Percentiles rank a stretch among this genome's conserved stretches.
phyloP scores from a whole-genome alignment of 1,284 basidiomycete species.

The Cryptococcus sp. region DNA sequence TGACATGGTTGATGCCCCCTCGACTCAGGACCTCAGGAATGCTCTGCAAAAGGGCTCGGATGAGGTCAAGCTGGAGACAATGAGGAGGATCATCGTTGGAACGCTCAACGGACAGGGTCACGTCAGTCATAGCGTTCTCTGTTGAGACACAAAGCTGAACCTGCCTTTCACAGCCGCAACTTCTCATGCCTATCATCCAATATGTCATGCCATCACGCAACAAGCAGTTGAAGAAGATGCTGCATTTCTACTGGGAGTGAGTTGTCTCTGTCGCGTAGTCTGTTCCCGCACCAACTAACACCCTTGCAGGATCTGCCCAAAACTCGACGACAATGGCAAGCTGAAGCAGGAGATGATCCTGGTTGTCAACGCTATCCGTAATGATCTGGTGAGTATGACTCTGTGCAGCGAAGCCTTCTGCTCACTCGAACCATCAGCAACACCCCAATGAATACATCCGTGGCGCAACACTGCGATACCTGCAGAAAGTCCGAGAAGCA shows the following conservation, averaged over 20 bases:
- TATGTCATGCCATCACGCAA: slow-evolving; percentile 92
- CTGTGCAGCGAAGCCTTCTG: not conserved
- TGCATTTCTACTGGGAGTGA: slow-evolving; percentile 98
- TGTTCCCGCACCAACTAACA: not conserved
- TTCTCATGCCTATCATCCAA: slow-evolving; percentile 99
- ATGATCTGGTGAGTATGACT: slow-evolving; percentile 75
- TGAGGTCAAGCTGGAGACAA: slow-evolving; percentile 95
- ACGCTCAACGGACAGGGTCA: slow-evolving; percentile 92
- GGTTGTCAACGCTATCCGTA: slow-evolving; percentile 96
- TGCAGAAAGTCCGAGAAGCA: slow-evolving; percentile 92
- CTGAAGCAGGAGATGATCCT: slow-evolving; percentile 99
- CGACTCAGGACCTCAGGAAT: slow-evolving; percentile 78
- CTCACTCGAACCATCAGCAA: slow-evolving; percentile 64
- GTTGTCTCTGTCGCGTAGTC: slow-evolving; percentile 13
- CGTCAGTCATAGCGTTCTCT: slow-evolving; percentile 45
- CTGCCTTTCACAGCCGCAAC: slow-evolving; percentile 63
- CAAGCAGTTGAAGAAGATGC: slow-evolving; percentile 97
- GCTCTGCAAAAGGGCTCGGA: slow-evolving; percentile 89
- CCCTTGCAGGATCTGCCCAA: slow-evolving; percentile 76
- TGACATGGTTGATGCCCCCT: slow-evolving; percentile 68
- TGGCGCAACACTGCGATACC: slow-evolving; percentile 91
- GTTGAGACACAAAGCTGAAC: not conserved
- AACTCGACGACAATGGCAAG: slow-evolving; percentile 95
- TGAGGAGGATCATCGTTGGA: slow-evolving; percentile 91
- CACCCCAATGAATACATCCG: slow-evolving; percentile 99